phyloP scores from a whole-genome alignment of 192 early-diverging fungal genomes.

The Allomyces macrogynus region DNA sequence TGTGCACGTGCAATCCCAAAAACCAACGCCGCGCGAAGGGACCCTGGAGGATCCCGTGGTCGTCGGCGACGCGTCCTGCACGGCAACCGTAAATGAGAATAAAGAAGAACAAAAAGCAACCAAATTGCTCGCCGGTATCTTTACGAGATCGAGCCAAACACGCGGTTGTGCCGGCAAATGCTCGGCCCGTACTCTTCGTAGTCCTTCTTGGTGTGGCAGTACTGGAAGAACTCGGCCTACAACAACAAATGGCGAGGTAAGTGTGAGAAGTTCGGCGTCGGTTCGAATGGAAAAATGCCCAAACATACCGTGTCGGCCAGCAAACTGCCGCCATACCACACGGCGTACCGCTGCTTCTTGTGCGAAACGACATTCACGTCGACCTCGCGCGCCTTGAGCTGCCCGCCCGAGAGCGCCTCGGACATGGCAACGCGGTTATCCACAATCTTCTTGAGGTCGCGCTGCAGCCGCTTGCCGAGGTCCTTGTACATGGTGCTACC shows the following conservation, averaged over 20 bases:
- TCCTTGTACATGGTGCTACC: constrained; percentile 99
- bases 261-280: no score
- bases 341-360: constrained; percentile 97
- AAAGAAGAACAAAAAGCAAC: background rate
- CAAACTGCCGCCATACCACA: constrained; percentile 95
- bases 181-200: constrained; percentile 95
- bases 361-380: constrained; percentile 96
- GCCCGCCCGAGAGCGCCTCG: constrained; percentile 52
- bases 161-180: constrained; percentile 81
- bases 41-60: no score
- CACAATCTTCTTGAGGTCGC: constrained; percentile 79
- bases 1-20: no score
- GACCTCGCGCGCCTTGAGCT: constrained; percentile 54
- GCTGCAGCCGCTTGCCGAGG: constrained; percentile 81
- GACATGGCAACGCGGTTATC: constrained; percentile 48
- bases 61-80: no score
- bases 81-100: background rate
- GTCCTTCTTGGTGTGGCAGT: constrained; percentile 91
- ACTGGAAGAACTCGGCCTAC: constrained; percentile 70
- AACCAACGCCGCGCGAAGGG: no score
- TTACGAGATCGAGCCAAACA: constrained; percentile 40
- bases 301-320: constrained; percentile 64
- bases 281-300: background rate
- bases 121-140: background rate
- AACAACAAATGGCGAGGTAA: constrained; percentile 3